Evolutionary conservation across 176 grass and related monocot species (phyloP), one percentile per base, ranked within the genome.

Genomic region (Canna indica): DNA sequence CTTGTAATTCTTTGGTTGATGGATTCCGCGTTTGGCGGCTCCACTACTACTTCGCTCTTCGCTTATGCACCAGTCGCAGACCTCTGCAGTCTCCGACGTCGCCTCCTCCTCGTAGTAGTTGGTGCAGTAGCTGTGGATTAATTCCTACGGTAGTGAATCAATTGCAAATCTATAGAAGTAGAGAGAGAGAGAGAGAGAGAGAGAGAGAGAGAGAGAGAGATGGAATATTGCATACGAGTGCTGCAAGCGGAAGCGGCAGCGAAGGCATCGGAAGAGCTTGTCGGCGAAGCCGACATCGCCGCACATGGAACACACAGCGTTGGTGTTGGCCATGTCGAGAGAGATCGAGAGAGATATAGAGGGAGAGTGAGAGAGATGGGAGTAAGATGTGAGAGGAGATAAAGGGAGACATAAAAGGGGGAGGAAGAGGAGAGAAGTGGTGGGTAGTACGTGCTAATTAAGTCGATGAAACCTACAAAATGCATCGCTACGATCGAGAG

Each of bases 251-350:
- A 68, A 81, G 59, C 75, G 84, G 86, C 94, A 99, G 42, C 84
- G 86, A 28, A 64, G 69, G 75, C 94, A 99, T 47, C 66, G 84
- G 84, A 99, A 99, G 74, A 99, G 89, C 84, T 99, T 99, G 29
- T 99, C 94, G 32, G 86, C 84, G 86, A 99, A 99, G 34, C 94
- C 94, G 64, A 99, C 77, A 84, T 99, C 95, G 39, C 95, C 95
- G 72, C 95, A 99, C 95, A 99, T 99, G 74, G 89, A 81, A 68
- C 95, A 99, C 59, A 90, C 89, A 6, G 71, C 80, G 71, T 77
- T 68, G 64, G 71, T 36, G 36, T 69, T 39, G 15, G 34, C 75
- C 75, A 77, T 77, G 73, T 10, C 2, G 17, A 59, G 22, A 25
- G 48, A 73, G 36, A 26, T 11, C 14, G 47, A 6, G 47, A 52